Evolutionary conservation across 1,284 basidiomycete genomes (phyloP), one percentile per base, ranked within the genome.

Genomic region (Cryptococcus maquisensis): DNA sequence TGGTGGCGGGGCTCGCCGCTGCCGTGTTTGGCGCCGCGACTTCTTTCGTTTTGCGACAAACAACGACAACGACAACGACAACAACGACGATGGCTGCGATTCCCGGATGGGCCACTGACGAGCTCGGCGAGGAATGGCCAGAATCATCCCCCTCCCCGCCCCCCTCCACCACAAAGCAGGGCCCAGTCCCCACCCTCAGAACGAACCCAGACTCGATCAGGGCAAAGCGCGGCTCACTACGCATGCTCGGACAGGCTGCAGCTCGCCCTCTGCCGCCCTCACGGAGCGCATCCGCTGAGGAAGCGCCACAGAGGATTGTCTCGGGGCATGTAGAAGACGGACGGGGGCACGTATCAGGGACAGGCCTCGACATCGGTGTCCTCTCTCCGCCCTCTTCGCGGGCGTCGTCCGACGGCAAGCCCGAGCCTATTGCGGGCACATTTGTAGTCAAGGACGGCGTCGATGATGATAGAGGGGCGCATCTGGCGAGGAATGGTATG

Each of bases 71-170:
- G 46, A 57, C 50, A 44, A 56, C 43, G 32, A 43, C 37, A 24
- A 39, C 63, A 53, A 56, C 59, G 57, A 28, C 60, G 24, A 60
- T 63, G 56, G 47, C 60, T 10, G 48, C 52, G 44, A 55, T 56
- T 2, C 86, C 86, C 26, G 86, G 80, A 55, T 88, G 87, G 86
- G 84, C 86, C 68, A 88, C 86, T 2, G 84, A 86, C 49, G 87
- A 88, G 67, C 80, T 89, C 4, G 82, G 81, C 54, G 86, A 88
- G 63, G 87, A 88, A 78, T 88, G 87, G 86, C 78, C 86, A 52
- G 86, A 88, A 46, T 55, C 66, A 47, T 65, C 72, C 21, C 59
- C 73, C 52, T 64, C 80, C 73, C 52, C 77, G 78, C 73, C 86
- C 81, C 79, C 40, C 6, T 21, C 51, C 8, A 5, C 51, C 18